Base-by-base conservation (phyloP, 2,329 filamentous ascomycete genomes). In the Thielaviopsis cerberus region DNA sequence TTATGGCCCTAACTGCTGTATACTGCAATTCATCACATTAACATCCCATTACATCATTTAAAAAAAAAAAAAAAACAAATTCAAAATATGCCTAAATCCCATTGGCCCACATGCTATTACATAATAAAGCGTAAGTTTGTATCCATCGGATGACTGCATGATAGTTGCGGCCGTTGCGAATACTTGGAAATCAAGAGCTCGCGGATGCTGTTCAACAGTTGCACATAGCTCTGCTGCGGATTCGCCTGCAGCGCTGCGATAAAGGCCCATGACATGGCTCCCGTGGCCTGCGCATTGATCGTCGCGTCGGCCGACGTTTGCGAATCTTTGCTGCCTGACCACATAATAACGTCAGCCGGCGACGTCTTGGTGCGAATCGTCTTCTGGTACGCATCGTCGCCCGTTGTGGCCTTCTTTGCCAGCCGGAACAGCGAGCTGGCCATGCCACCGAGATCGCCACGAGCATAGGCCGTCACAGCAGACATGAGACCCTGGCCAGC, bases 201-300 rank as follows among this genome's bases (percentile, higher is more conserved):
- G 60, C 89, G 83, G 67, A 95, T 91, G 70, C 82, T 91, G 75
- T 92, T 94, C 62, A 95, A 76, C 62, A 95, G 73, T 73, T 92
- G 83, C 54, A 94, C 85, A 67, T 95, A 95, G 72, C 86, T 92
- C 73, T 94, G 88, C 68, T 92, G 85, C 0, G 87, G 86, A 67
- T 91, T 91, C 74, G 89, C 87, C 75, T 85, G 86, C 65, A 94
- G 76, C 24, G 88, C 82, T 3, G 77, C 81, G 68, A 95, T 88
- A 69, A 95, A 95, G 4, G 89, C 89, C 80, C 85, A 94, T 4
- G 86, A 91, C 88, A 95, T 94, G 68, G 89, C 89, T 58, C 89
- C 89, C 0, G 89, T 94, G 51, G 89, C 88, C 71, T 94, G 78
- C 61, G 86, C 83, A 23, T 76, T 79, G 63, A 94, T 94, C 34